Base-by-base conservation (phyloP, 2,329 filamentous ascomycete genomes). In the Neonectria sp. region DNA sequence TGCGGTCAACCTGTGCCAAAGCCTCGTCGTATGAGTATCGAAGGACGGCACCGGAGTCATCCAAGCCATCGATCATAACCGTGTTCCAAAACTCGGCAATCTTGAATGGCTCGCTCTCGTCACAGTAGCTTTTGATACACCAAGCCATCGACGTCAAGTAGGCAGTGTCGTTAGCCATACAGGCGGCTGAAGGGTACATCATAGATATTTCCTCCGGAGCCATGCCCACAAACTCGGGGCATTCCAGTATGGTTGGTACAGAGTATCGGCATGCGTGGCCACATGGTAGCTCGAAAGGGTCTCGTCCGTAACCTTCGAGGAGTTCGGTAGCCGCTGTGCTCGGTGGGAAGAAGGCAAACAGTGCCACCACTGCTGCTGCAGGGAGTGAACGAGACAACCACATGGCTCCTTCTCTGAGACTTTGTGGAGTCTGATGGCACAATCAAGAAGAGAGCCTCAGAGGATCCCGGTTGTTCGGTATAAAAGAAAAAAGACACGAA, bases 91-190 rank as follows among this genome's bases (percentile, higher is more conserved):
- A 74, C 8, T 53, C 24, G 15, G 70, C 70, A 11, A 74, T 60
- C 6, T 53, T 62, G 9, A 0, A 76, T 73, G 1, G 31, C 11
- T 33, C 31, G 31, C 2, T 13, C 31, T 33, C 31, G 4, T 33
- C 31, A 33, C 31, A 33, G 31, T 11, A 4, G 11, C 9, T 33
- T 11, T 33, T 33, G 31, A 33, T 33, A 11, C 74, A 76, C 64
- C 68, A 74, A 0, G 74, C 74, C 6, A 76, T 57, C 0, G 73
- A 67, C 0, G 74, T 75, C 12, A 76, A 11, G 51, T 75, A 76
- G 0, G 65, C 40, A 0, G 49, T 51, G 3, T 71, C 53, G 3
- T 73, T 65, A 1, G 61, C 60, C 17, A 73, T 65, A 31, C 74
- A 76, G 0, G 31, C 43, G 1, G 69, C 21, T 0, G 72, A 74